Evolutionary conservation across 495 filamentous ascomycete genomes (phyloP).

Genomic region (Sordaria brevicollis): DNA sequence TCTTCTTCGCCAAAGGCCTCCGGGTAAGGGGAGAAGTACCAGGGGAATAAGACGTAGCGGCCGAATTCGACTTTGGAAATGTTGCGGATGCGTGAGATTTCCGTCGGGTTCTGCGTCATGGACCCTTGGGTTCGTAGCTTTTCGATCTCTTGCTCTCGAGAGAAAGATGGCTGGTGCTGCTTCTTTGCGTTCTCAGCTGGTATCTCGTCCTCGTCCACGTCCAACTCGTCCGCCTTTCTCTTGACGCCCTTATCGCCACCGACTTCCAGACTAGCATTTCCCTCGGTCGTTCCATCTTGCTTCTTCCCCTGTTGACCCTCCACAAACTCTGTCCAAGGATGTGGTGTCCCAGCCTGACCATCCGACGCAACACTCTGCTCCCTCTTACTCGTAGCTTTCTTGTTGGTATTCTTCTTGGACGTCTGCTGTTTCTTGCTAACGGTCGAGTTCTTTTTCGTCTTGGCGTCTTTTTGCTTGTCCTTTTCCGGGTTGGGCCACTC

Average conservation of each 20-base stretch:
- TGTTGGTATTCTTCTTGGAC: slow-evolving; percentile 40
- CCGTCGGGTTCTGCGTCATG: slow-evolving; percentile 97
- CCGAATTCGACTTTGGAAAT: slow-evolving; percentile 90
- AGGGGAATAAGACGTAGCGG: slow-evolving; percentile 81
- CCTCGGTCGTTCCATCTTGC: slow-evolving; percentile 27
- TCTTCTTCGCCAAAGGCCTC: slow-evolving; percentile 77
- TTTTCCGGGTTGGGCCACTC: slow-evolving; percentile 50
- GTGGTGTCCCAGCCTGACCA: slow-evolving; percentile 34
- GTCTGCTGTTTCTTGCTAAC: slow-evolving; percentile 35
- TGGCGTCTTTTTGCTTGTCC: slow-evolving; percentile 43
- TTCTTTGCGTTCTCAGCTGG: slow-evolving; percentile 30
- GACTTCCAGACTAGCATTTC: slow-evolving; percentile 19
- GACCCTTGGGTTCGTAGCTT: slow-evolving; percentile 85
- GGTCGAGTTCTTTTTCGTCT: slow-evolving; percentile 31
- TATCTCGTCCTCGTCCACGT: slow-evolving; percentile 34
- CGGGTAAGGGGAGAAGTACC: slow-evolving; percentile 98
- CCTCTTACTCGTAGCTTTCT: slow-evolving; percentile 41
- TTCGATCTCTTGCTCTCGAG: slow-evolving; percentile 88
- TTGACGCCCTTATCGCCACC: slow-evolving; percentile 25
- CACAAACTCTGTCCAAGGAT: slow-evolving; percentile 32
- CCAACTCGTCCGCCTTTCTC: slow-evolving; percentile 31
- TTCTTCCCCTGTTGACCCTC: slow-evolving; percentile 24
- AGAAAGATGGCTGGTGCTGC: slow-evolving; percentile 42
- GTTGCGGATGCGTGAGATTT: slow-evolving; percentile 93
- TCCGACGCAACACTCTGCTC: slow-evolving; percentile 39